phyloP scores from a whole-genome alignment of 176 grass and related monocot genomes.

The Elaeis guineensis region DNA sequence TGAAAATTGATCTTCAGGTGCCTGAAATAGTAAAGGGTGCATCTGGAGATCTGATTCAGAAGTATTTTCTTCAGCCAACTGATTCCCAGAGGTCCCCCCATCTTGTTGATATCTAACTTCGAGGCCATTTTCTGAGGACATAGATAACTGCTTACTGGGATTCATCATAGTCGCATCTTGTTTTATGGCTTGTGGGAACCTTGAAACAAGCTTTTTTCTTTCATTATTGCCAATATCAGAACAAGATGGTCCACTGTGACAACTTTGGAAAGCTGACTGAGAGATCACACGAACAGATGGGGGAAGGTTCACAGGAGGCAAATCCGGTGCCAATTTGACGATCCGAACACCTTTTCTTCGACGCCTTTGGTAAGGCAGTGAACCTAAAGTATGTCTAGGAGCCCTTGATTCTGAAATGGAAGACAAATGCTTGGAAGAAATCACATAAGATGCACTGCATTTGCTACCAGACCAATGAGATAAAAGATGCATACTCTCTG shows the following conservation, averaged over 20 bases:
- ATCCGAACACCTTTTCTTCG: conserved; percentile 55
- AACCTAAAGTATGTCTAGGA: conserved; percentile 18
- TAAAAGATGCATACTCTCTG: conserved; percentile 4
- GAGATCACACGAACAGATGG: conserved; percentile 63
- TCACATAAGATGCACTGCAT: conserved; percentile 25
- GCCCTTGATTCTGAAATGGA: conserved; percentile 10
- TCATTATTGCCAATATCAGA: conserved; percentile 30
- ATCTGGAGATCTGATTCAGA: conserved; percentile 73
- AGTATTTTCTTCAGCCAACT: conserved; percentile 24
- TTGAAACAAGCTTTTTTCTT: conserved; percentile 27
- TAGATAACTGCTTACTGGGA: conserved; percentile 26
- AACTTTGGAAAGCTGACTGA: conserved; percentile 43
- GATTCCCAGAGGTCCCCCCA: conserved; percentile 22
- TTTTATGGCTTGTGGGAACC: conserved; percentile 21
- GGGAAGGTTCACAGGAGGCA: conserved; percentile 91
- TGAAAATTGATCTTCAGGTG: conserved; percentile 44
- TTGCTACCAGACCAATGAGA: conserved; percentile 15
- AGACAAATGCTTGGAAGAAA: conserved; percentile 20
- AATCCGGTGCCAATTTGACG: conserved; percentile 87
- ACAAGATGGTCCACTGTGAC: conserved; percentile 24
- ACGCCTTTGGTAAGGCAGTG: conserved; percentile 26
- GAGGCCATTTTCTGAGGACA: conserved; percentile 34
- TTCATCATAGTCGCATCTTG: conserved; percentile 23
- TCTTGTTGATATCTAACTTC: conserved; percentile 28
- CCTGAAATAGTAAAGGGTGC: conserved; percentile 91